phyloP scores from a whole-genome alignment of 2,329 filamentous ascomycete species.

The Paraconiothyrium brasiliense region DNA sequence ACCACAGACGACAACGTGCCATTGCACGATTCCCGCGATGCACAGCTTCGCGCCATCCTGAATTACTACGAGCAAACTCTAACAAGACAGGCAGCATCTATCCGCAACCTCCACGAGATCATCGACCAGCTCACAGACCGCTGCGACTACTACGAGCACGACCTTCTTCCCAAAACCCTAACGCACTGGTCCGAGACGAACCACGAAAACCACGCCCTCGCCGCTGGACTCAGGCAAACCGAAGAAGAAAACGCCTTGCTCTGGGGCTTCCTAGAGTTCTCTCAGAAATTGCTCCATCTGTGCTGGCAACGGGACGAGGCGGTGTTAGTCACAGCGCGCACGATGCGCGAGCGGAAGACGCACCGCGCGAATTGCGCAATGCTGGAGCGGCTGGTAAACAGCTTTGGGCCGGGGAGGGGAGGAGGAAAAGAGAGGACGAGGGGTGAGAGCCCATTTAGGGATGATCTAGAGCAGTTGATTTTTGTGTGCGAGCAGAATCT shows the following conservation, averaged over 20 bases:
- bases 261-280: constrained; percentile 19
- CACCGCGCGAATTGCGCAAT: neutral
- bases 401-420: constrained; percentile 2
- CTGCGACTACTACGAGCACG: constrained; percentile 24
- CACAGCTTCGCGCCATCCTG: neutral
- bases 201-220: constrained; percentile 18
- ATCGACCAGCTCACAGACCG: constrained; percentile 24
- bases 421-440: neutral
- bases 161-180: constrained; percentile 22
- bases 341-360: constrained; percentile 15
- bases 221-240: neutral
- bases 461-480: constrained; percentile 4
- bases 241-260: constrained; percentile 19
- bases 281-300: constrained; percentile 16
- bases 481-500: constrained; percentile 28
- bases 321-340: constrained; percentile 20
- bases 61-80: constrained; percentile 19
- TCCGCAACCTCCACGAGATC: constrained; percentile 23
- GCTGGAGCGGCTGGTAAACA: neutral
- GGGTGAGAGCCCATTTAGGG: constrained; percentile 5
- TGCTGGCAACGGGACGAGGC: constrained; percentile 32
- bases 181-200: constrained; percentile 5
- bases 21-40: constrained; percentile 3
- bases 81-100: constrained; percentile 22
- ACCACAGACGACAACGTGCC: constrained; percentile 26